phyloP scores from a whole-genome alignment of 1,139 yeast genomes.

The Taphrina pruni region DNA sequence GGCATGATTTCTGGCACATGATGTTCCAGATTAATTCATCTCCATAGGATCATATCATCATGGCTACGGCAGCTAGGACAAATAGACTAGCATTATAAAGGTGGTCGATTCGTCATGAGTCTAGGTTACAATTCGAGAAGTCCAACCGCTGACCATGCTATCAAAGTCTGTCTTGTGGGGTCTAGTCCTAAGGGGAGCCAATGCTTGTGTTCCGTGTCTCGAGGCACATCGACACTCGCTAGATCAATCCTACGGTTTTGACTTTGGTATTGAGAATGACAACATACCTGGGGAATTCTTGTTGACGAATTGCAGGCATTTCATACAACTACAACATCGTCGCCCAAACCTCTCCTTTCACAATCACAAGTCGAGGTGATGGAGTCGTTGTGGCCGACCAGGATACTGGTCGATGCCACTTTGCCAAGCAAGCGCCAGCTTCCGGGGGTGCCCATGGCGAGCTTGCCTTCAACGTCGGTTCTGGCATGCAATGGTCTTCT shows the following conservation, averaged over 20 bases:
- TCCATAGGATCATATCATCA: too few species aligned
- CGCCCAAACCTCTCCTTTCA: conserved; percentile 14
- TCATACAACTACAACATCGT: conserved; percentile 21
- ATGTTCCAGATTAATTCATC: not conserved
- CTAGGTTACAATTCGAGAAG: not conserved
- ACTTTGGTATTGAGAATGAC: not conserved
- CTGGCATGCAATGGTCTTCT: conserved; percentile 28
- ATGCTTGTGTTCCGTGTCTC: conserved; percentile 15
- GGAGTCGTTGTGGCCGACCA: conserved; percentile 14
- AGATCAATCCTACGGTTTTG: conserved; percentile 7
- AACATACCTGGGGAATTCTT: not conserved
- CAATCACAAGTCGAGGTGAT: not conserved
- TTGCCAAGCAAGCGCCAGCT: not conserved
- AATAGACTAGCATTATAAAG: conserved; percentile 8
- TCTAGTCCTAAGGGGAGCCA: not conserved
- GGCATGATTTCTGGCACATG: not conserved
- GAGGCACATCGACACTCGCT: conserved; percentile 16
- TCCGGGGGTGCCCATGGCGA: not conserved
- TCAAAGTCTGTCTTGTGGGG: not conserved
- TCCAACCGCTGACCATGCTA: not conserved
- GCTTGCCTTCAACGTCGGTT: conserved; percentile 18
- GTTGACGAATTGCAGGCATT: not conserved
- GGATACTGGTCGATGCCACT: conserved; percentile 2
- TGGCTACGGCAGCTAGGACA: not conserved
- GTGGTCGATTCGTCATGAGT: not conserved